Conservation (phyloP, 1,139 yeast species). For the Meyerozyma smithsonii region DNA sequence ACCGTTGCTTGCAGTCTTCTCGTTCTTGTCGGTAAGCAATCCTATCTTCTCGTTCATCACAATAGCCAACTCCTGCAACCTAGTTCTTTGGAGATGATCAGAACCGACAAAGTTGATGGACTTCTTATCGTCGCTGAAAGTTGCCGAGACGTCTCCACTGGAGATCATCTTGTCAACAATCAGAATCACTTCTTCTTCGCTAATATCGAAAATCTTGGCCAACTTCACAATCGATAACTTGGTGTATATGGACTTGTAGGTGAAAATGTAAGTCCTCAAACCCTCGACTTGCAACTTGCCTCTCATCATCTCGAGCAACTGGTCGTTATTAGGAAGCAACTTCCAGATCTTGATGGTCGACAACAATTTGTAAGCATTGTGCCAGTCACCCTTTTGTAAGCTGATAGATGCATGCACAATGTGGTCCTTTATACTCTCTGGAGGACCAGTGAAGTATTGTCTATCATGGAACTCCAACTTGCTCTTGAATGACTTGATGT, state of each 20-base stretch:
- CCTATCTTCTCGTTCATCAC: constrained; percentile 83
- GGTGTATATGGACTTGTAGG: constrained; percentile 72
- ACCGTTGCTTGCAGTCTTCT: constrained; percentile 76
- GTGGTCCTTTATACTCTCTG: constrained; percentile 93
- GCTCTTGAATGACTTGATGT: constrained; percentile 83
- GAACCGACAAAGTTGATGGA: constrained; percentile 55
- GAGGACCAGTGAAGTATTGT: constrained; percentile 96
- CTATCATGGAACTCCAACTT: constrained; percentile 90
- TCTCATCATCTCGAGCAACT: constrained; percentile 64
- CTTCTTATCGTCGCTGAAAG: constrained; percentile 56
- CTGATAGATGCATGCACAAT: constrained; percentile 91
- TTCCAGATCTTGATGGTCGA: constrained; percentile 84
- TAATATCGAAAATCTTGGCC: constrained; percentile 61
- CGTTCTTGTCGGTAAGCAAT: constrained; percentile 79
- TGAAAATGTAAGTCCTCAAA: constrained; percentile 82
- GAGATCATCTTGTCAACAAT: constrained; percentile 73
- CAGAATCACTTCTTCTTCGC: constrained; percentile 51
- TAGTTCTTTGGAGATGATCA: constrained; percentile 70
- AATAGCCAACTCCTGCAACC: constrained; percentile 84
- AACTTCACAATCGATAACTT: constrained; percentile 70
- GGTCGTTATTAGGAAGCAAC: constrained; percentile 65
- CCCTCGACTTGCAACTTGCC: constrained; percentile 85
- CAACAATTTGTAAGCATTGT: constrained; percentile 66
- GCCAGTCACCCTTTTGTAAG: constrained; percentile 89
- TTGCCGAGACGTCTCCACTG: constrained; percentile 65